Conservation (phyloP, 2,329 filamentous ascomycete genomes). For the Colletotrichum destructivum region DNA sequence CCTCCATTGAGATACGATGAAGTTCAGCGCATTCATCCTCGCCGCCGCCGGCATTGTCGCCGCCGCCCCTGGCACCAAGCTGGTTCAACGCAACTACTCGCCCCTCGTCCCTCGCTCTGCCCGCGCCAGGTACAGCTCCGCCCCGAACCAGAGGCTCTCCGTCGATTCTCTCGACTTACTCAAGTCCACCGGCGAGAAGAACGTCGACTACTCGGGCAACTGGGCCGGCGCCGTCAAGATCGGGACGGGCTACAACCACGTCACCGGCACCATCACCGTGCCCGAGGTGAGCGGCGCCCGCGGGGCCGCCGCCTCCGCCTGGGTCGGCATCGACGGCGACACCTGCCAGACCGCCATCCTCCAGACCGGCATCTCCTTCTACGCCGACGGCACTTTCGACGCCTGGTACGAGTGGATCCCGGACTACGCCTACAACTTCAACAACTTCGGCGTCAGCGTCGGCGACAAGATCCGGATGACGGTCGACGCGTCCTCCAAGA, state of each 20-base stretch:
- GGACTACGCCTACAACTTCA: slow-evolving; percentile 58
- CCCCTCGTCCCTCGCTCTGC: slow-evolving; percentile 13
- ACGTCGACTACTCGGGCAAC: slow-evolving; percentile 47
- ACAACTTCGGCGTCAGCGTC: slow-evolving; percentile 49
- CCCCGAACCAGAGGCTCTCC: slow-evolving; percentile 41
- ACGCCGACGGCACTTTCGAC: slow-evolving; percentile 53
- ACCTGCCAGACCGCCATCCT: slow-evolving; percentile 57
- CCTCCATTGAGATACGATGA: slow-evolving; percentile 7
- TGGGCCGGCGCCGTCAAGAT: slow-evolving; percentile 51
- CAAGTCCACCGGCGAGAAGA: slow-evolving; percentile 16
- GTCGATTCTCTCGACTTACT: slow-evolving; percentile 13
- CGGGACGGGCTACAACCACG: slow-evolving; percentile 47
- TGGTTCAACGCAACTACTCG: slow-evolving; percentile 33
- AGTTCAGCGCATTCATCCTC: slow-evolving; percentile 41
- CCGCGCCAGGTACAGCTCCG: slow-evolving; percentile 33
- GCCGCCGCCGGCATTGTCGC: slow-evolving; percentile 41
- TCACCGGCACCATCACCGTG: slow-evolving; percentile 50
- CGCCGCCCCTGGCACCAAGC: slow-evolving; percentile 38
- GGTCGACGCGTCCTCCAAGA: slow-evolving; percentile 48
- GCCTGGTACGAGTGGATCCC: slow-evolving; percentile 65
- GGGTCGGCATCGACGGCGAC: slow-evolving; percentile 66
- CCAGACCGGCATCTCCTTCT: slow-evolving; percentile 61
- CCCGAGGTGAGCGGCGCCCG: slow-evolving; percentile 44
- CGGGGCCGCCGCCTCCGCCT: slow-evolving; percentile 54
- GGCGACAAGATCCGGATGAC: slow-evolving; percentile 50